Conservation (phyloP, 2,329 filamentous ascomycete genomes). For the Graphilbum sp. region DNA sequence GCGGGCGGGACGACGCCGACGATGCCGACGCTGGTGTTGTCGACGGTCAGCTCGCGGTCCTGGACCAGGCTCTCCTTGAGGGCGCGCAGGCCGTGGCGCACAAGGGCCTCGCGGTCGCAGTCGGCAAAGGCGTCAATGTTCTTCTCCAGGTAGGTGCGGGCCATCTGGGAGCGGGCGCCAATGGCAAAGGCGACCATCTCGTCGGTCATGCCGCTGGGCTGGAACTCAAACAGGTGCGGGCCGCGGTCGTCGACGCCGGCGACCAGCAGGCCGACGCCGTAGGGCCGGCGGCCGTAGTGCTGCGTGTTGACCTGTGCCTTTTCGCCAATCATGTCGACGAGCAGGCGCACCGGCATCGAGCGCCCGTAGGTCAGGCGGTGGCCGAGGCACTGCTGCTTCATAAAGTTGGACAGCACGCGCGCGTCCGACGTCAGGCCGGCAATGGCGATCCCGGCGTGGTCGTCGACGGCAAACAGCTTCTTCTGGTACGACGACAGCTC, state of each 20-base stretch:
- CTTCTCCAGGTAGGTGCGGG: constrained; percentile 87
- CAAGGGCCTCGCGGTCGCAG: constrained; percentile 66
- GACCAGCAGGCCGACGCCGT: constrained; percentile 84
- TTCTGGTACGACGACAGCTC: constrained; percentile 99
- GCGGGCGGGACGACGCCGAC: constrained; percentile 51
- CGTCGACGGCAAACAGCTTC: constrained; percentile 94
- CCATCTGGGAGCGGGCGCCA: constrained; percentile 92
- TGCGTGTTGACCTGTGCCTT: constrained; percentile 97
- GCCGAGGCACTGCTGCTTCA: constrained; percentile 97
- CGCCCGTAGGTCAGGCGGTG: constrained; percentile 93
- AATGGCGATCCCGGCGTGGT: constrained; percentile 88
- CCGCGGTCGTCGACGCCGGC: constrained; percentile 88
- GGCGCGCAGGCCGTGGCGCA: constrained; percentile 77
- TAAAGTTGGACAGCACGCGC: constrained; percentile 98
- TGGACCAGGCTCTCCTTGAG: constrained; percentile 92
- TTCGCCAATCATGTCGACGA: constrained; percentile 84
- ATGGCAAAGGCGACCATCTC: constrained; percentile 97
- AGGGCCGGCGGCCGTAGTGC: constrained; percentile 89
- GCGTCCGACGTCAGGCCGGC: constrained; percentile 94
- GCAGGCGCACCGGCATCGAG: constrained; percentile 74
- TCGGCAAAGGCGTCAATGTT: constrained; percentile 71
- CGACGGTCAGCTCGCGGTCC: constrained; percentile 93
- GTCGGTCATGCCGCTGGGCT: constrained; percentile 86
- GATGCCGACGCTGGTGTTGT: constrained; percentile 87
- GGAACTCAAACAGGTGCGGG: constrained; percentile 96